Percentiles rank a stretch among this genome's conserved stretches.
Conservation (phyloP, 495 filamentous ascomycete genomes). For the Daldinia bambusicola region DNA sequence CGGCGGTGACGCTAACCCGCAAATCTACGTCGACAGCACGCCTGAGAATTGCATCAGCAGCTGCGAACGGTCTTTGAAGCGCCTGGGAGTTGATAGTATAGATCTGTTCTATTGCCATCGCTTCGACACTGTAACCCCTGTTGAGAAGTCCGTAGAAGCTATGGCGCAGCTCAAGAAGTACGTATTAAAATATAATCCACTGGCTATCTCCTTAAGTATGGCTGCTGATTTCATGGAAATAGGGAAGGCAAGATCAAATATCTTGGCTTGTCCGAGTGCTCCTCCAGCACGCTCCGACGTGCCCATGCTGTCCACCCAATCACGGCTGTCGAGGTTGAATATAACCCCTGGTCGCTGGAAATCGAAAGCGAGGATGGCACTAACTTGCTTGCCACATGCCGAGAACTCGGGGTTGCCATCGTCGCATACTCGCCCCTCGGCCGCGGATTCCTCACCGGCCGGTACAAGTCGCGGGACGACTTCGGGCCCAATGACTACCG, state of each 20-base stretch:
- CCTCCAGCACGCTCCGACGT: constrained; percentile 53
- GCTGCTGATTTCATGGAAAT: constrained; percentile 11
- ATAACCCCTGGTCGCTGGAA: constrained; percentile 56
- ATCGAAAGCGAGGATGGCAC: constrained; percentile 54
- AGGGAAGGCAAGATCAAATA: constrained; percentile 64
- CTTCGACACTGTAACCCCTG: constrained; percentile 63
- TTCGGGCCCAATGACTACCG: constrained; percentile 57
- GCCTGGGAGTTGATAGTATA: constrained; percentile 62
- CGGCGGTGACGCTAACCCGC: constrained; percentile 19
- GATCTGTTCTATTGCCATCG: constrained; percentile 73
- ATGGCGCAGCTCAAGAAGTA: constrained; percentile 58
- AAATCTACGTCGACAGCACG: constrained; percentile 53
- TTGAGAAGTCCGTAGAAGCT: constrained; percentile 71
- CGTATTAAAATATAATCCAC: no score
- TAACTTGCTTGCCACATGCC: constrained; percentile 53
- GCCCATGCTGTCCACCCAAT: constrained; percentile 52
- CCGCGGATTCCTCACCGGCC: constrained; percentile 59
- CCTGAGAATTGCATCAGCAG: constrained; percentile 63
- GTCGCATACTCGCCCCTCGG: constrained; percentile 62
- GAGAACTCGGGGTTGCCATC: constrained; percentile 60
- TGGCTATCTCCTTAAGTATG: no score
- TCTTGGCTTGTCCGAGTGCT: constrained; percentile 59
- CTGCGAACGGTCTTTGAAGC: constrained; percentile 62
- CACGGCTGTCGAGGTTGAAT: constrained; percentile 60
- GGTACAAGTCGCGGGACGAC: constrained; percentile 47